Conservation (phyloP, 1,139 yeast genomes). For the Ashbya aceris region DNA sequence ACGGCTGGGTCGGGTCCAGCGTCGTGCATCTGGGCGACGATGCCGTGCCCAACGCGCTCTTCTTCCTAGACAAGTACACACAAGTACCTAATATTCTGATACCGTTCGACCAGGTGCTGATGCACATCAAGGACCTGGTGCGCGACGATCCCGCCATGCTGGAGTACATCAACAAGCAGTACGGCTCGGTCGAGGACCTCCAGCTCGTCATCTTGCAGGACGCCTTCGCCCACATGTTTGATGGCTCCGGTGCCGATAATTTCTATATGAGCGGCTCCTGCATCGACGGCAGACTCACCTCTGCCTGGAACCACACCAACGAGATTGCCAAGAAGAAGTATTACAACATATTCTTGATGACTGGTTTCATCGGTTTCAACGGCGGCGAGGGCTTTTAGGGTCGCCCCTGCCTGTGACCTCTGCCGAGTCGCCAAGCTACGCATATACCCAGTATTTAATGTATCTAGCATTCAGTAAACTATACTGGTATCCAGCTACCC, state of each 20-base stretch:
- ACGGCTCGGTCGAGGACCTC: constrained; percentile 43
- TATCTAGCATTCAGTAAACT: no score
- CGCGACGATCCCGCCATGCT: constrained; percentile 40
- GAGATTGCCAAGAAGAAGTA: constrained; percentile 53
- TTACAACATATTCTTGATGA: constrained; percentile 49
- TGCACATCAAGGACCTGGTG: constrained; percentile 41
- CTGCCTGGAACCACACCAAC: constrained; percentile 76
- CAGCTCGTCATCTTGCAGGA: constrained; percentile 49
- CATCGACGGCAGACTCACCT: constrained; percentile 67
- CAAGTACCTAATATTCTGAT: constrained; percentile 66
- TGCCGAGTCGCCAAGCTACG: no score
- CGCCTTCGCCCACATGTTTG: constrained; percentile 67
- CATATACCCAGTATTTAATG: no score
- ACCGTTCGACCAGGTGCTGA: constrained; percentile 52
- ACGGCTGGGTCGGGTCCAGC: constrained; percentile 66
- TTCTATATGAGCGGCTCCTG: constrained; percentile 73
- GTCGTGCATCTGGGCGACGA: constrained; percentile 72
- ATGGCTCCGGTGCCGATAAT: constrained; percentile 71
- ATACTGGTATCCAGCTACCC: no score
- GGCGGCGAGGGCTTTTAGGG: constrained; percentile 47
- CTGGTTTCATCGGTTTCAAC: constrained; percentile 72
- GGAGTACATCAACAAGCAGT: constrained; percentile 46
- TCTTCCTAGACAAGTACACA: constrained; percentile 63
- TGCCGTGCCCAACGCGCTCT: constrained; percentile 69
- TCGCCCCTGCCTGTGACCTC: no score